Evolutionary conservation across 768 basidiomycete genomes (phyloP), one percentile per base, ranked within the genome.

Genomic region (Epithele typhae): DNA sequence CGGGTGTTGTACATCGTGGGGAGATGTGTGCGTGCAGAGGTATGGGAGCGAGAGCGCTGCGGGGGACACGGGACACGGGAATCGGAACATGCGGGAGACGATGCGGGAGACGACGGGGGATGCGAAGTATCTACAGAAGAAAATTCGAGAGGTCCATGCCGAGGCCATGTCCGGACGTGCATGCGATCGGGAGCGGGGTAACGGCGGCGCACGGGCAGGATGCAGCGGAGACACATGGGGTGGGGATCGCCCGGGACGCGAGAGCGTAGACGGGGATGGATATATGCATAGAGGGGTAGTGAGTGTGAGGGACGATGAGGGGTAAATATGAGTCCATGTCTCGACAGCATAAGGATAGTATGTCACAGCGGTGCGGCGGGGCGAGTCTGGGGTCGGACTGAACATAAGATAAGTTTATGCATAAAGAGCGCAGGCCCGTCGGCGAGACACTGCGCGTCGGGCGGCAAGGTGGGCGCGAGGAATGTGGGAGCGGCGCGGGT

Each of bases 341-440:
- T 47, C 51, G 51, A 52, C 38, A 52, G 51, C 51, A 52, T 52
- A 47, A 48, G 46, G 50, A 46, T 46, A n/a, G n/a, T n/a, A 51
- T 43, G 50, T 11, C 50, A 51, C 45, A 51, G 50, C 50, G 38
- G 43, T 45, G 50, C 40, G 39, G 30, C 41, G 42, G 22, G 33
- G 21, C 34, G 33, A 34, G 19, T 27, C 30, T 30, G 22, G 7
- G 19, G 7, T 30, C 19, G 18, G 36, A 45, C 50, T 43, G 41
- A 47, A 48, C 51, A 45, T 41, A 48, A 25, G 37, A 52, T 52
- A 52, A 47, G 42, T 43, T 52, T 52, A 48, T 52, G 51, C 43
- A 48, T 52, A 44, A 48, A 48, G 46, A 47, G 46, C 37, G 42
- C 25, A 33, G 37, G 35, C 36, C 44, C 46, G 32, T 40, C 21